phyloP scores from a whole-genome alignment of 805 yeast genomes.

The Candida verbasci region DNA sequence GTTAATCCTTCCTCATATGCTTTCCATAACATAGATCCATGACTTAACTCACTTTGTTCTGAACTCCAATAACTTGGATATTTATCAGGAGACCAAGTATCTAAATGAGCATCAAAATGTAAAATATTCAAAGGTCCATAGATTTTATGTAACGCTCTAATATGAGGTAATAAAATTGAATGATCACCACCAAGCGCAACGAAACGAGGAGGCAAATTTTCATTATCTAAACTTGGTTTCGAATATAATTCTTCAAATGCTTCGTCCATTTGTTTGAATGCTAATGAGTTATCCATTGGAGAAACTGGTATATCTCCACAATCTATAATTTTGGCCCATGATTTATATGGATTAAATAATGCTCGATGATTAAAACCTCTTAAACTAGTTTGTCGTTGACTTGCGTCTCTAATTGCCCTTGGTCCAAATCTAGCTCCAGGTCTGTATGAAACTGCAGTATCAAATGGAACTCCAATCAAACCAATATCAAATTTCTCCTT shows the following conservation, averaged over 20 bases:
- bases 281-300: constrained; percentile 55
- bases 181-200: constrained; percentile 84
- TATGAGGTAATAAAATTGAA: constrained; percentile 66
- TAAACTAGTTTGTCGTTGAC: constrained; percentile 56
- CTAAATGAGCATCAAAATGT: constrained; percentile 84
- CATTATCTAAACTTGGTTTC: constrained; percentile 16
- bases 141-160: constrained; percentile 55
- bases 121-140: constrained; percentile 70
- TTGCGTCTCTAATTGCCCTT: constrained; percentile 60
- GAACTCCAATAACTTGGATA: constrained; percentile 63
- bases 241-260: constrained; percentile 53
- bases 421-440: constrained; percentile 88
- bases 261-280: constrained; percentile 49
- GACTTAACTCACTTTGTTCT: constrained; percentile 61
- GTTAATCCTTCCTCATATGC: constrained; percentile 68
- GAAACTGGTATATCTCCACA: constrained; percentile 58
- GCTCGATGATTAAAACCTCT: constrained; percentile 72
- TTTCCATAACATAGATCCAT: constrained; percentile 86
- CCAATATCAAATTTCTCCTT: constrained; percentile 60
- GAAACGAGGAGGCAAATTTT: constrained; percentile 54
- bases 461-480: constrained; percentile 76
- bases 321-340: constrained; percentile 48
- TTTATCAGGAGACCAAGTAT: constrained; percentile 73
- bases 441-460: constrained; percentile 74
- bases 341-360: constrained; percentile 45